These are phyloP conservation scores for Leccinum disarticulatum DNA, from an alignment of 768 basidiomycete genomes.

Conservation along the genomic window DNA sequence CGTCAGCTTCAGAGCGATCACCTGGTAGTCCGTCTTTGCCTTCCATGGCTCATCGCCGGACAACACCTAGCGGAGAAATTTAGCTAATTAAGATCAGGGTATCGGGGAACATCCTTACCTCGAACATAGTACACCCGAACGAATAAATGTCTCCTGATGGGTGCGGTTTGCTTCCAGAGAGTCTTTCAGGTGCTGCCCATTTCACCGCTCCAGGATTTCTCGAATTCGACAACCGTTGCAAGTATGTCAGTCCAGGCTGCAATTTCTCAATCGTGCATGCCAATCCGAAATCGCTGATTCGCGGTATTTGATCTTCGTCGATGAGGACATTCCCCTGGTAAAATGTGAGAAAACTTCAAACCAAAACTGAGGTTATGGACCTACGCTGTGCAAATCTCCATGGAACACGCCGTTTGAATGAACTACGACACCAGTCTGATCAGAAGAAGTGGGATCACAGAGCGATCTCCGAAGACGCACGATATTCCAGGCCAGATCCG, in stretches of 20 bases:
- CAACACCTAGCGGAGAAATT: neutral
- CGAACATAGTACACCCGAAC: constrained; percentile 1
- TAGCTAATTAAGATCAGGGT: neutral
- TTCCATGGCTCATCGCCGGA: constrained; percentile 11
- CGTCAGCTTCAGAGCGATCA: neutral
- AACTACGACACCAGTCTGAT: neutral
- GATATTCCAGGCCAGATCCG: neutral
- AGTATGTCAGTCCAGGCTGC: neutral
- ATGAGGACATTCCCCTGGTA: neutral
- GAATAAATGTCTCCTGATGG: constrained; percentile 3
- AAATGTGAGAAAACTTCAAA: neutral
- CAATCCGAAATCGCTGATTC: constrained; percentile 1
- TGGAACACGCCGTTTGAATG: neutral
- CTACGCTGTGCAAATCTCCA: neutral
- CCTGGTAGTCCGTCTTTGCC: neutral
- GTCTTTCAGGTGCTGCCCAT: constrained; percentile 6
- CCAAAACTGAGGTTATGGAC: neutral
- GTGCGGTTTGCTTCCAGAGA: neutral
- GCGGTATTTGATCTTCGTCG: neutral
- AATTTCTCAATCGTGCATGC: neutral
- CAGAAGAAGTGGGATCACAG: neutral
- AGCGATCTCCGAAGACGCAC: neutral
- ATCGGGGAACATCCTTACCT: neutral
- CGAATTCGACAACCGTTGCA: neutral
- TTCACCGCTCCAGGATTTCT: neutral